Conservation (phyloP, 2,329 filamentous ascomycete genomes). For the Cercospora sesami region DNA sequence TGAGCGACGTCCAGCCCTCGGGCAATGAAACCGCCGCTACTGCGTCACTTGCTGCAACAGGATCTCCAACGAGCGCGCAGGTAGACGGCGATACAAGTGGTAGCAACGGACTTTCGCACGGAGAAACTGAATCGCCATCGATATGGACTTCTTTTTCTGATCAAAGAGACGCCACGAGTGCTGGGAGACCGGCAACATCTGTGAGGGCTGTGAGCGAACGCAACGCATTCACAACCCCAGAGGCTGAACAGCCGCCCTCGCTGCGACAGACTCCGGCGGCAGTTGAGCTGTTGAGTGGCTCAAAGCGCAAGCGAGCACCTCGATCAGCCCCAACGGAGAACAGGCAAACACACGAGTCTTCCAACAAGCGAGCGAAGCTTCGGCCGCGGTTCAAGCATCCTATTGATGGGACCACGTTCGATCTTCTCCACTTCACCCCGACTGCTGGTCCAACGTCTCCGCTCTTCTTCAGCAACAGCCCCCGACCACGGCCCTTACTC, state of each 20-base stretch:
- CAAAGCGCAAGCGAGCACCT: slow-evolving; percentile 25
- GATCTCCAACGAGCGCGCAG: not conserved
- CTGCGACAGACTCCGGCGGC: slow-evolving; percentile 14
- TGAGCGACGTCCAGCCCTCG: not conserved
- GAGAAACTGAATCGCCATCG: slow-evolving; percentile 15
- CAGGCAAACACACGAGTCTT: slow-evolving; percentile 21
- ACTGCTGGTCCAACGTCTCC: slow-evolving; percentile 46
- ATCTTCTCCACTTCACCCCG: slow-evolving; percentile 29
- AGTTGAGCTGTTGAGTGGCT: slow-evolving; percentile 4
- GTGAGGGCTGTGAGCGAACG: not conserved
- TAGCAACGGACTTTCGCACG: not conserved
- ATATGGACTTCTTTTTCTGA: slow-evolving; percentile 29
- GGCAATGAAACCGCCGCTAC: not conserved
- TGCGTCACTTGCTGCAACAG: not conserved
- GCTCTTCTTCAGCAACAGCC: slow-evolving; percentile 55
- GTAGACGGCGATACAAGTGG: not conserved
- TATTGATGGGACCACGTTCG: slow-evolving; percentile 38
- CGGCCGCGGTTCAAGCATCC: slow-evolving; percentile 27
- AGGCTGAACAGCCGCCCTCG: slow-evolving; percentile 7
- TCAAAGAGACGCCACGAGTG: slow-evolving; percentile 3
- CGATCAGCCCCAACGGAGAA: slow-evolving; percentile 7
- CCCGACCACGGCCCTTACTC: slow-evolving; percentile 46
- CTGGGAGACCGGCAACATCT: not conserved
- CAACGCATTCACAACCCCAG: slow-evolving; percentile 12
- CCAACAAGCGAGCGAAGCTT: slow-evolving; percentile 26